Base-by-base conservation (phyloP, 2,329 filamentous ascomycete genomes). In the Paramyrothecium sp. region DNA sequence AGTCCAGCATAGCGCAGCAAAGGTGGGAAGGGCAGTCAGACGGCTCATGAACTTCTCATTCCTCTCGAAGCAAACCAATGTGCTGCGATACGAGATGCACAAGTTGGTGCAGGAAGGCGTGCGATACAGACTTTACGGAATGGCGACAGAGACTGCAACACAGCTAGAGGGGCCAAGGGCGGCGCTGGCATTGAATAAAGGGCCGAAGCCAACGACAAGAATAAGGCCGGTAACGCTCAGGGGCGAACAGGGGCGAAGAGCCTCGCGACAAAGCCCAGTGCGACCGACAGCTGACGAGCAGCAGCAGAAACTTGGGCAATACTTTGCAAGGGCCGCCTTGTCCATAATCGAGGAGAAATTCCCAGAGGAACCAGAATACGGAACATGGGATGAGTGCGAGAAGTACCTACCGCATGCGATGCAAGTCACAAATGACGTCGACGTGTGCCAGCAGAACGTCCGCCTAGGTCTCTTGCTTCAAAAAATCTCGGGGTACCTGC, bases 21-120 rank as follows among this genome's bases (percentile, higher is more conserved):
- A 49, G 23, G 53, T 66, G 3, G 51, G 55, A n/a, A 53, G 50
- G 41, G 66, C 68, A 1, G 51, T 68, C 10, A 55, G 57, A 7
- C 68, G 66, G 8, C 68, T 75, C 1, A 58, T 60, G 23, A 65
- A 75, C 22, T 73, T 73, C 46, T 75, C 71, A 0, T 75, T 75
- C 53, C 53, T 75, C 1, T 58, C 55, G 22, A 44, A 57, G 23
- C 61, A 56, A 7, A 52, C 8, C n/a, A 19, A 41, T 13, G 55
- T 54, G 16, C 22, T 46, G 10, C 61, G 30, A 16, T 73, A 69
- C 54, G 66, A 73, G 54, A 65, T 72, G 59, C 69, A 73, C 51
- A 69, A 65, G 56, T 64, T 71, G 1, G 66, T 69, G 2, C 67
- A 71, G 51, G 65, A 70, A 49, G 69, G 67, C 19, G 54, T 58